Conservation (phyloP, 1,139 yeast species). For the Pichia kudriavzevii region DNA sequence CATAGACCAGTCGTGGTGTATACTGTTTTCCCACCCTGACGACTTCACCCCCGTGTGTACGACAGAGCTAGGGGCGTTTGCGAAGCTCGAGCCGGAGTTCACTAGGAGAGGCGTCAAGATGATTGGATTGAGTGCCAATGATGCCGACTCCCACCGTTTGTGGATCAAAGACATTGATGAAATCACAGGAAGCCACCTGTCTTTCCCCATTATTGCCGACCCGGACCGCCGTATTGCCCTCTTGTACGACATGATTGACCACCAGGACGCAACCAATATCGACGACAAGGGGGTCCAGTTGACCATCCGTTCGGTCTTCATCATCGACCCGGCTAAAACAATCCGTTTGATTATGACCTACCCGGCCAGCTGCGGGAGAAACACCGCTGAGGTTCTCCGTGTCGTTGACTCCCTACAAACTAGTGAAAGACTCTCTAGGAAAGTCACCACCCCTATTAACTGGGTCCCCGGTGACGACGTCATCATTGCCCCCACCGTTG, state of each 20-base stretch:
- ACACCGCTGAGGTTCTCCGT: conserved; percentile 80
- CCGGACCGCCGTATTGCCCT: conserved; percentile 61
- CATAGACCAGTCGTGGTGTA: conserved; percentile 69
- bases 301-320: conserved; percentile 76
- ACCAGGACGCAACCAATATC: conserved; percentile 53
- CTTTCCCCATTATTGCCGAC: conserved; percentile 79
- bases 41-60: conserved; percentile 89
- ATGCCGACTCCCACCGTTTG: conserved; percentile 57
- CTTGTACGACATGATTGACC: conserved; percentile 72
- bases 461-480: conserved; percentile 87
- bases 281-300: conserved; percentile 52
- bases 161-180: conserved; percentile 85
- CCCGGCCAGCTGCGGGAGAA: conserved; percentile 84
- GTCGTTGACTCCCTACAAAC: conserved; percentile 74
- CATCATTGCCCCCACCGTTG: conserved; percentile 66
- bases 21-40: conserved; percentile 80
- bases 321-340: conserved; percentile 73
- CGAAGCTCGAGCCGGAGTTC: conserved; percentile 76
- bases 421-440: conserved; percentile 49
- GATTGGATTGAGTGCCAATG: conserved; percentile 74
- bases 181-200: conserved; percentile 56
- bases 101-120: conserved; percentile 68
- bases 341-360: conserved; percentile 66
- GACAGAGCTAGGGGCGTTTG: conserved; percentile 83
- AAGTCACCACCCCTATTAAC: conserved; percentile 76